These are phyloP conservation scores for Macaranga tanarius DNA, from an alignment of 441 rosid species.

Conservation along the genomic window DNA sequence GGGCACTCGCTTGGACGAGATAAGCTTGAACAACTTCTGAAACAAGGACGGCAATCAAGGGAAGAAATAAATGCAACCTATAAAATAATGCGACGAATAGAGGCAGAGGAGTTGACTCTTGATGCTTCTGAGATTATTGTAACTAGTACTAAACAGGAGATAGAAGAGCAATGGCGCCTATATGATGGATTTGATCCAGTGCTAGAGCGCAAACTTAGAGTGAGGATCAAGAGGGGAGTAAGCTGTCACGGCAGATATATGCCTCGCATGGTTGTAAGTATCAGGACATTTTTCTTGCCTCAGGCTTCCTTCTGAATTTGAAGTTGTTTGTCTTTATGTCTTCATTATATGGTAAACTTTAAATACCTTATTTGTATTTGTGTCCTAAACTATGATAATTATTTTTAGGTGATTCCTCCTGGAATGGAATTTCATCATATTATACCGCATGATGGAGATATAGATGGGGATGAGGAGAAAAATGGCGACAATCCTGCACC, in stretches of 20 bases:
- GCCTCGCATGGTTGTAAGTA: constrained; percentile 92
- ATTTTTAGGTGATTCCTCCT: constrained; percentile 74
- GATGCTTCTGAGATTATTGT: constrained; percentile 81
- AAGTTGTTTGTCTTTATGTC: neutral
- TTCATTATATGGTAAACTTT: neutral
- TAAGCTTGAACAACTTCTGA: constrained; percentile 79
- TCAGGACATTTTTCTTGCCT: constrained; percentile 9
- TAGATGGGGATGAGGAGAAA: constrained; percentile 71
- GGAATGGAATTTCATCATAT: constrained; percentile 96
- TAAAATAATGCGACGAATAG: constrained; percentile 84
- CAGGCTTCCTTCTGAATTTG: constrained; percentile 4
- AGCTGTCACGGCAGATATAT: constrained; percentile 81
- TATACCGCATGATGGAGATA: constrained; percentile 79
- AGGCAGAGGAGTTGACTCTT: constrained; percentile 74
- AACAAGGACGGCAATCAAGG: constrained; percentile 71
- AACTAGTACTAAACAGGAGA: constrained; percentile 86
- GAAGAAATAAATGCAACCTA: constrained; percentile 80
- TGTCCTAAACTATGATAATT: constrained; percentile 7
- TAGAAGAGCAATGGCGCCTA: constrained; percentile 84
- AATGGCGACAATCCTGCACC: constrained; percentile 65
- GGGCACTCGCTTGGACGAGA: constrained; percentile 92
- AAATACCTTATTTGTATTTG: neutral
- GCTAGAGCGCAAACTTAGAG: constrained; percentile 75
- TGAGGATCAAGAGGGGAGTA: constrained; percentile 77
- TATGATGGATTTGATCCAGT: constrained; percentile 91